These are phyloP conservation scores for Priceomyces melissophilus DNA, from an alignment of 805 yeast species.

Conservation along the genomic window DNA sequence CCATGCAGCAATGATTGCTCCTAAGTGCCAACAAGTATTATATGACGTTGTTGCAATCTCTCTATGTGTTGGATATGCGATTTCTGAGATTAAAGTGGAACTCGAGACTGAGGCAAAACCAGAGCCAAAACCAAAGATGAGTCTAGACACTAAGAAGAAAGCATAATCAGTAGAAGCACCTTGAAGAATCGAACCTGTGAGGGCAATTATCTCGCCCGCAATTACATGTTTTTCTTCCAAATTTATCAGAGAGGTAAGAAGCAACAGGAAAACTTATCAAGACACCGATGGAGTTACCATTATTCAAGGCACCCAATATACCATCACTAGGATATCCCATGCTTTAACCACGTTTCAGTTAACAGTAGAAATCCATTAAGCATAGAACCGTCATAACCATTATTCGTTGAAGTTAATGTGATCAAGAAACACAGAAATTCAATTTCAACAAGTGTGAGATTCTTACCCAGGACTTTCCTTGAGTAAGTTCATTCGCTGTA, in stretches of 20 bases:
- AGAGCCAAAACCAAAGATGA: slow-evolving; percentile 46
- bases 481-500: too few species aligned
- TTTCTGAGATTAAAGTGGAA: slow-evolving; percentile 49
- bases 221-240: slow-evolving; percentile 36
- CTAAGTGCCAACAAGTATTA: slow-evolving; percentile 52
- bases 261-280: slow-evolving; percentile 26
- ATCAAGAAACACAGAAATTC: slow-evolving; percentile 37
- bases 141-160: slow-evolving; percentile 43
- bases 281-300: slow-evolving; percentile 43
- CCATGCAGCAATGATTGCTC: slow-evolving; percentile 54
- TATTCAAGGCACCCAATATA: slow-evolving; percentile 37
- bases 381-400: slow-evolving; percentile 48
- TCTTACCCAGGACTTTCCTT: too few species aligned
- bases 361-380: slow-evolving; percentile 50
- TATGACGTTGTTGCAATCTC: slow-evolving; percentile 42
- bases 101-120: slow-evolving; percentile 41
- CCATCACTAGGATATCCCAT: slow-evolving; percentile 40
- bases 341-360: slow-evolving; percentile 29
- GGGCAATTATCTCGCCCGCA: slow-evolving; percentile 21
- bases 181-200: slow-evolving; percentile 36
- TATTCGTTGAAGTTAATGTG: slow-evolving; percentile 46
- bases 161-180: slow-evolving; percentile 34
- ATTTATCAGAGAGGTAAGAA: slow-evolving; percentile 29
- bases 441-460: slow-evolving; percentile 23
- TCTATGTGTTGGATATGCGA: slow-evolving; percentile 48